Percentiles rank a stretch among this genome's conserved stretches.
Evolutionary conservation across 2,329 filamentous ascomycete genomes (phyloP).

Genomic region (Macroventuria anomochaeta): DNA sequence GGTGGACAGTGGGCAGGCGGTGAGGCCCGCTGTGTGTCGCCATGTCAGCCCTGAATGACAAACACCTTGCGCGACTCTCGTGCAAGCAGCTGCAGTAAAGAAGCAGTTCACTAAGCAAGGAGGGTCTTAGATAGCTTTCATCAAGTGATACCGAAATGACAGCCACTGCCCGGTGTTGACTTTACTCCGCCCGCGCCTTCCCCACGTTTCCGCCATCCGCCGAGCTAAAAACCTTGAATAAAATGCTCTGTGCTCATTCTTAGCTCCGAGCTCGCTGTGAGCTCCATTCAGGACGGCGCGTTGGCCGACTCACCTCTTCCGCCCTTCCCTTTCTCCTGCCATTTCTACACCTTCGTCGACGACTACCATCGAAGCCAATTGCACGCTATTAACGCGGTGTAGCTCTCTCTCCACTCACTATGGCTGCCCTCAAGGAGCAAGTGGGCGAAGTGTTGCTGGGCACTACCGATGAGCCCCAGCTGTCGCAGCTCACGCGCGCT

Average conservation of each 20-base stretch:
- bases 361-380: conserved; percentile 36
- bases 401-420: conserved; percentile 27
- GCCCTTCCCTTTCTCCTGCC: conserved; percentile 19
- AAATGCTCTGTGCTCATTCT: conserved; percentile 28
- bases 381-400: conserved; percentile 23
- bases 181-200: conserved; percentile 26
- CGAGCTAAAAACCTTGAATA: conserved; percentile 29
- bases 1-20: conserved; percentile 14
- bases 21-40: conserved; percentile 12
- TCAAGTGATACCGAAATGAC: background rate
- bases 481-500: conserved; percentile 76
- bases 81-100: conserved; percentile 10
- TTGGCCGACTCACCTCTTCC: conserved; percentile 32
- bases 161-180: background rate
- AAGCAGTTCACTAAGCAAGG: background rate
- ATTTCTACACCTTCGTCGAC: conserved; percentile 21
- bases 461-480: conserved; percentile 61
- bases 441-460: conserved; percentile 70
- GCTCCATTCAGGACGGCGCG: conserved; percentile 27
- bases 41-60: conserved; percentile 9
- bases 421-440: conserved; percentile 72
- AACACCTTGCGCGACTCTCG: conserved; percentile 2
- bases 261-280: conserved; percentile 39
- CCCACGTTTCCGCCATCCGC: conserved; percentile 39
- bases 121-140: background rate